Base-by-base conservation (phyloP, 176 grass and related monocot species). In the Poa pratensis region DNA sequence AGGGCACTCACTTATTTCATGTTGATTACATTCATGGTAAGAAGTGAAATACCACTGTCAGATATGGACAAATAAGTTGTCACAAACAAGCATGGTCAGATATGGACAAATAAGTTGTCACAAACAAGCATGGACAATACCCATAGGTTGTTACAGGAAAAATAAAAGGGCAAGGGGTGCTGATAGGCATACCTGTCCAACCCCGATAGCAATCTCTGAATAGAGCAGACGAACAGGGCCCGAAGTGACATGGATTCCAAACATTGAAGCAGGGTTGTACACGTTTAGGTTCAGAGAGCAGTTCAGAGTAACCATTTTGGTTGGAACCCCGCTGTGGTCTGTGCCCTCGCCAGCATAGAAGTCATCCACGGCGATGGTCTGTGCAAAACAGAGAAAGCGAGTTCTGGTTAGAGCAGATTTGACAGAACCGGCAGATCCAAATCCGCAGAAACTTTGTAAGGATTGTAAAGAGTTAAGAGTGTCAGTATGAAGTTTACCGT, bases 241-340 rank as follows among this genome's bases (percentile, higher is more conserved):
- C 54, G 97, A 92, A n/a, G 89, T 90, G 43, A 99, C 97, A 92
- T 99, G 92, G 60, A 99, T 99, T n/a, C 97, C 97, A 54, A 91
- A 96, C 97, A 96, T 99, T 23, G 90, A 17, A 4, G 97, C 93
- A 48, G 94, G 67, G 62, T 99, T 99, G 84, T 94, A 91, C 58
- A 99, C 94, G 37, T 60, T 19, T 45, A 99, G 82, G 54, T 91
- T 88, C 17, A 99, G 76, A 28, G 97, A 92, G 87, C 97, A 99
- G 68, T 99, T 99, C 2, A 92, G 59, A 0, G 97, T 99, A 20
- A 96, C 86, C 94, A 99, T 63, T 67, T 99, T 96, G 59, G 97
- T 99, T 37, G 94, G 97, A 52, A 99, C 92, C 16, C 97, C 97
- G 5, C 91, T 94, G 52, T 85, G 71, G 51, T 99, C 97, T 23